A percentile compares a stretch with the other conserved stretches of the same genome.
Conservation (phyloP, 305 asterid species). For the Lippia alba region DNA sequence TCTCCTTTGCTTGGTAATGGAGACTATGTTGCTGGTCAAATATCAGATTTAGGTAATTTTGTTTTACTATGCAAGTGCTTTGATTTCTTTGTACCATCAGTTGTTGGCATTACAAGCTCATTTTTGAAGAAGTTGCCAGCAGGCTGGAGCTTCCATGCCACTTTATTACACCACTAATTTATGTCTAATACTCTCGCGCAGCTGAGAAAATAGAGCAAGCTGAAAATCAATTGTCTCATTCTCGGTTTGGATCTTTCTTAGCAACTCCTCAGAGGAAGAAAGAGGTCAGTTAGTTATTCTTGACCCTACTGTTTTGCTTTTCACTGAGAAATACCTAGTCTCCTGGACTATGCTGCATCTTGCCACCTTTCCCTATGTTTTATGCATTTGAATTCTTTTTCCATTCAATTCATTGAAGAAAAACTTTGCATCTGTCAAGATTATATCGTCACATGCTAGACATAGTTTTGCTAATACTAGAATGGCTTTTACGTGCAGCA, state of each 20-base stretch:
- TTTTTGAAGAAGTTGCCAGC: constrained; percentile 24
- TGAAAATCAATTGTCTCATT: constrained; percentile 87
- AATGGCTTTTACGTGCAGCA: background rate
- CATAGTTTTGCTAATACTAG: background rate
- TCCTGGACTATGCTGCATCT: background rate
- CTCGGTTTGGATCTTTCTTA: constrained; percentile 78
- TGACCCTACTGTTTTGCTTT: background rate
- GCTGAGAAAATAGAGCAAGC: constrained; percentile 99
- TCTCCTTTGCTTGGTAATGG: constrained; percentile 98
- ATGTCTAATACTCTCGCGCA: constrained; percentile 42
- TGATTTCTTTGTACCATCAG: constrained; percentile 18
- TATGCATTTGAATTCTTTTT: background rate
- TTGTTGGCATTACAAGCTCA: constrained; percentile 11
- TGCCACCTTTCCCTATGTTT: background rate
- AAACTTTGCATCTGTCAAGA: background rate
- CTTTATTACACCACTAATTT: constrained; percentile 20
- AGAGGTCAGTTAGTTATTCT: constrained; percentile 66
- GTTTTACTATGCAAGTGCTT: constrained; percentile 14
- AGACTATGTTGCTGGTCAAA: constrained; percentile 97
- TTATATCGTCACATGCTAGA: background rate
- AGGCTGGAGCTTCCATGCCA: constrained; percentile 20
- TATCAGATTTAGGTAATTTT: constrained; percentile 84
- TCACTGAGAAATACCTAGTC: background rate
- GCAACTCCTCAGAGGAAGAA: constrained; percentile 82
- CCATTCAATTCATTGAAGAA: background rate